phyloP scores from a whole-genome alignment of 1,139 yeast genomes.

The Yamadazyma conglobata region DNA sequence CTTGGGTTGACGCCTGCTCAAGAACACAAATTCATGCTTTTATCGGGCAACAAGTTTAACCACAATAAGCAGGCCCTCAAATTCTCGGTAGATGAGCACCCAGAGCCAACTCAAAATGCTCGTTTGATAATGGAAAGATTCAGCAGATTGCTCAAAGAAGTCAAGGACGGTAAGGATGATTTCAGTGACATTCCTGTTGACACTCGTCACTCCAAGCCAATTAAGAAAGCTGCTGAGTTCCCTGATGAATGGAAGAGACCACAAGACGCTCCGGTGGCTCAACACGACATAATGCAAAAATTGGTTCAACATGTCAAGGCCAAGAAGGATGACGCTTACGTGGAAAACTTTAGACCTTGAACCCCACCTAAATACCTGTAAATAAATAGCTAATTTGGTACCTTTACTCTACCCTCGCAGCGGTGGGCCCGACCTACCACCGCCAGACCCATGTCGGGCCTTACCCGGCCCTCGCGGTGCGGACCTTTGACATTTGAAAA shows the following conservation, averaged over 20 bases:
- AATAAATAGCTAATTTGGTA: slow-evolving; percentile 3
- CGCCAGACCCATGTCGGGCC: no score
- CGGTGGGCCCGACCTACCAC: no score
- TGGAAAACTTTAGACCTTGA: slow-evolving; percentile 25
- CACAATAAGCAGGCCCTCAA: slow-evolving; percentile 54
- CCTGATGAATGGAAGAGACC: slow-evolving; percentile 89
- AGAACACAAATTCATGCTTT: slow-evolving; percentile 69
- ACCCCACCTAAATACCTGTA: slow-evolving; percentile 5
- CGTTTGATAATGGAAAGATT: slow-evolving; percentile 65
- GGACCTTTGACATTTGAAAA: no score
- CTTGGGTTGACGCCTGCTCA: slow-evolving; percentile 52
- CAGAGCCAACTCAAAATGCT: slow-evolving; percentile 84
- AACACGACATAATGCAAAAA: slow-evolving; percentile 29
- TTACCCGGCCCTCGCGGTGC: no score
- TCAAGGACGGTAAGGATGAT: slow-evolving; percentile 62
- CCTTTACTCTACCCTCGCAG: no score
- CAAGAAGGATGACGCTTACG: slow-evolving; percentile 31
- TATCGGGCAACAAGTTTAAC: slow-evolving; percentile 79
- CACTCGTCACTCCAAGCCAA: slow-evolving; percentile 58
- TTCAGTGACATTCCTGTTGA: slow-evolving; percentile 82
- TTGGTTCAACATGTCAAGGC: slow-evolving; percentile 34
- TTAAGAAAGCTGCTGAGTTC: slow-evolving; percentile 47
- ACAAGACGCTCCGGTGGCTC: slow-evolving; percentile 51
- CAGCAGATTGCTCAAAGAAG: slow-evolving; percentile 55
- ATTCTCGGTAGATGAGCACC: slow-evolving; percentile 60